Conservation (phyloP, 331 rosid genomes). For the Cucumis variabilis region DNA sequence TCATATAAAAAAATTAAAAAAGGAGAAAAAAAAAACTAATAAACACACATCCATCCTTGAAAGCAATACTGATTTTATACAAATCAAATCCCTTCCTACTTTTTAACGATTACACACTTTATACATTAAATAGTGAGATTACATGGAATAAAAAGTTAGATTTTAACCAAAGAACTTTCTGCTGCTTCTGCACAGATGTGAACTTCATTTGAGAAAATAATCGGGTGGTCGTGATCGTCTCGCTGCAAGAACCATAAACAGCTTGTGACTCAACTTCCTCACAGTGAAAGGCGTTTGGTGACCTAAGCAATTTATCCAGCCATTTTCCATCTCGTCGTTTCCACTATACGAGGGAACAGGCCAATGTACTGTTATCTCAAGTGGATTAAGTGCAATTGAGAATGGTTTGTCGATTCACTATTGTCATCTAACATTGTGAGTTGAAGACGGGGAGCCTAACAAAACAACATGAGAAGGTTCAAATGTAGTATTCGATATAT, state of each 20-base stretch:
- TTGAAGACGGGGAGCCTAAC: slow-evolving; percentile 16
- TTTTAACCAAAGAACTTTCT: slow-evolving; percentile 3
- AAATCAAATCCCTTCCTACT: background rate
- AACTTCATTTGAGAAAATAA: slow-evolving; percentile 16
- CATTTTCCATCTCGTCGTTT: background rate
- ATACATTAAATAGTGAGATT: background rate
- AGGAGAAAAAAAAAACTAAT: background rate
- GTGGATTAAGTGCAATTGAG: background rate
- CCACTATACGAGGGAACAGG: background rate
- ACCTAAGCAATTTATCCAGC: background rate
- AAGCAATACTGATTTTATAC: background rate
- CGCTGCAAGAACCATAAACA: background rate
- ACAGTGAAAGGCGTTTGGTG: background rate
- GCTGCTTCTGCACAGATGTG: slow-evolving; percentile 13
- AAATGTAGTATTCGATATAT: background rate
- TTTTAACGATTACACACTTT: background rate
- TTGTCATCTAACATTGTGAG: background rate
- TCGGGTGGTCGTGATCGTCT: background rate
- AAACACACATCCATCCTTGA: background rate
- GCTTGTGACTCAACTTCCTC: background rate
- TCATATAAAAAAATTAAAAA: background rate
- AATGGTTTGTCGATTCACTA: background rate
- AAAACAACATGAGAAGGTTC: background rate
- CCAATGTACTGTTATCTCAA: background rate
- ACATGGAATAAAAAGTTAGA: background rate